Evolutionary conservation across 768 basidiomycete species (phyloP), one percentile per base, ranked within the genome.

Genomic region (Lactifluus pinguis): DNA sequence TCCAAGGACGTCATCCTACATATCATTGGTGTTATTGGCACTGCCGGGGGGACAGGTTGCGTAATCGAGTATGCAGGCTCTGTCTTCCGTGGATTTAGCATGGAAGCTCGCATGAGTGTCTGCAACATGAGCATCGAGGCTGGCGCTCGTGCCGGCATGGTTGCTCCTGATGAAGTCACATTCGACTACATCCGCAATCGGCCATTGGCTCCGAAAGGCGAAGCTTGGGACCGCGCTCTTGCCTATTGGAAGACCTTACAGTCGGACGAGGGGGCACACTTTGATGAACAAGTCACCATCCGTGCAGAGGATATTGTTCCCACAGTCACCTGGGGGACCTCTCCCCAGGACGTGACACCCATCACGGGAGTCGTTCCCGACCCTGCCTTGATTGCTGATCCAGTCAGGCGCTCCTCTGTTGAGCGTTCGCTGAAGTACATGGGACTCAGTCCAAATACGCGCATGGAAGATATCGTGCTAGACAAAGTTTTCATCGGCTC

Each of bases 61-160:
- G 83, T 84, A 60, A 83, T 85, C 69, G 83, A 85, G 67, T 85
- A 78, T 66, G 79, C 80, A 42, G 83, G 83, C 5, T 78, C 76
- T 7, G 77, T 81, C 54, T 79, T 83, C 65, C 77, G 80, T 54
- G 75, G 72, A 10, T 76, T 82, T 62, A 78, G 78, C 57, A 84
- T 85, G 83, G 83, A 85, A 70, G 81, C 80, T 21, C 76, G 83
- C 44, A 82, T 79, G 79, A 79, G 76, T 60, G 75, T 77, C 66
- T 84, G 83, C 72, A 85, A 84, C 77, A 84, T 85, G 83, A 81
- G 80, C 53, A 85, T 85, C 69, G 83, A 85, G 71, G 83, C 75
- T 53, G 83, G 83, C 61, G 83, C 83, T 45, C 76, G 83, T 51
- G 83, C 83, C 0, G 83, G 83, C 51, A 83, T 85, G 82, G 79